Base-by-base conservation (phyloP, 2,329 filamentous ascomycete species). In the Cercospora janseana region DNA sequence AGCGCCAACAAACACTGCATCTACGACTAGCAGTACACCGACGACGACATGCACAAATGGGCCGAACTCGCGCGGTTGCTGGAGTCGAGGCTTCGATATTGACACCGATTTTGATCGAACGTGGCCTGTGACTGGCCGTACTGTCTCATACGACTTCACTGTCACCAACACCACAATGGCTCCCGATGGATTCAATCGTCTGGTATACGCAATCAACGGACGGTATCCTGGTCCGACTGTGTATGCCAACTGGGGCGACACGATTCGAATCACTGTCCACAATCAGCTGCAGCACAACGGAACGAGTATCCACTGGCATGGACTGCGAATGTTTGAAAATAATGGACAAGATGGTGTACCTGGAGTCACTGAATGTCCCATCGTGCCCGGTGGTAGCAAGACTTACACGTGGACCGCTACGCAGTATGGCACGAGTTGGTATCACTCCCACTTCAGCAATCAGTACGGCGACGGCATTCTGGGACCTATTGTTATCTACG, bases 301-400 rank as follows among this genome's bases (percentile, higher is more conserved):
- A 24, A 84, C 80, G 6, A 74, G 74, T 6, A 77, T 85, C 13
- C 82, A 86, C 61, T 85, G 75, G 69, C 82, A 86, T 59, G 83
- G 81, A 16, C 69, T 86, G 26, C 75, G 79, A 5, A 80, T 85
- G 60, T 70, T 75, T 52, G 69, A 74, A 60, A 78, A 72, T 40
- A 79, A 78, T 57, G 69, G 76, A 46, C 71, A 78, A 44, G 82
- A 85, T 56, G 82, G 82, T 46, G 80, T 83, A 3, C 69, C 69
- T 21, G 75, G 74, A 35, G 61, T 74, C 8, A 73, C 72, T 1
- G 70, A 74, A 52, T 75, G 72, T 52, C 70, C 69, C 1, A 68
- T 75, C 18, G 70, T 79, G 0, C 76, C 79, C 0, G 78, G 78
- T 0, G 59, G 75, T 4, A 71, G 70, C 1, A 72, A 75, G 35